A percentile compares a stretch with the other conserved stretches of the same genome.
Conservation (phyloP, 2,329 filamentous ascomycete genomes). For the Tolypocladium paradoxum region DNA sequence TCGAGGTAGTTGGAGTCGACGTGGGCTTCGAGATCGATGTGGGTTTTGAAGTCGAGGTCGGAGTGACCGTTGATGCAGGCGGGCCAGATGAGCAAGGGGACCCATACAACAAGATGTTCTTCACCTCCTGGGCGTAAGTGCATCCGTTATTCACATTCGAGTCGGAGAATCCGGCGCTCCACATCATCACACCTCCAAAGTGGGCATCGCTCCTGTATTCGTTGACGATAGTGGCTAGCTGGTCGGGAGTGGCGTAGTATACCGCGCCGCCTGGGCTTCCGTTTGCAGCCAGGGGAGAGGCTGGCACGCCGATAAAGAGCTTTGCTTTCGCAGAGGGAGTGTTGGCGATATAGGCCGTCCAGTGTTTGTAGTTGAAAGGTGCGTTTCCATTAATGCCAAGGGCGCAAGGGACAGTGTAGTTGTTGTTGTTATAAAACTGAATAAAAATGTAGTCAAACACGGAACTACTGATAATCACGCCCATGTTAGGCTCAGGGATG, state of each 20-base stretch:
- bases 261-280: constrained; percentile 17
- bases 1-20: neutral
- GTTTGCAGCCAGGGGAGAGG: constrained; percentile 22
- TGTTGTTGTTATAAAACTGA: constrained; percentile 37
- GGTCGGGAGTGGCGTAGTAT: constrained; percentile 22
- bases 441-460: constrained; percentile 26
- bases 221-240: constrained; percentile 18
- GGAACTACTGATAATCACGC: constrained; percentile 23
- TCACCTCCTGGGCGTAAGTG: constrained; percentile 28
- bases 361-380: constrained; percentile 13
- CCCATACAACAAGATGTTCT: constrained; percentile 19
- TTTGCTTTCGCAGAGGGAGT: constrained; percentile 15
- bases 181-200: constrained; percentile 30
- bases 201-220: constrained; percentile 16
- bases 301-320: constrained; percentile 19
- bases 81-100: neutral
- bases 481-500: constrained; percentile 24
- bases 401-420: constrained; percentile 18
- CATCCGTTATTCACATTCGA: constrained; percentile 20
- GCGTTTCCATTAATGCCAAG: constrained; percentile 2
- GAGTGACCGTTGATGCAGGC: neutral
- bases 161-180: constrained; percentile 30
- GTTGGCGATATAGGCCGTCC: constrained; percentile 12
- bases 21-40: neutral
- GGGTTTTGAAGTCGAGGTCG: neutral